Conservation (phyloP, 106 monocot genomes). For the Triglochin maritima region DNA sequence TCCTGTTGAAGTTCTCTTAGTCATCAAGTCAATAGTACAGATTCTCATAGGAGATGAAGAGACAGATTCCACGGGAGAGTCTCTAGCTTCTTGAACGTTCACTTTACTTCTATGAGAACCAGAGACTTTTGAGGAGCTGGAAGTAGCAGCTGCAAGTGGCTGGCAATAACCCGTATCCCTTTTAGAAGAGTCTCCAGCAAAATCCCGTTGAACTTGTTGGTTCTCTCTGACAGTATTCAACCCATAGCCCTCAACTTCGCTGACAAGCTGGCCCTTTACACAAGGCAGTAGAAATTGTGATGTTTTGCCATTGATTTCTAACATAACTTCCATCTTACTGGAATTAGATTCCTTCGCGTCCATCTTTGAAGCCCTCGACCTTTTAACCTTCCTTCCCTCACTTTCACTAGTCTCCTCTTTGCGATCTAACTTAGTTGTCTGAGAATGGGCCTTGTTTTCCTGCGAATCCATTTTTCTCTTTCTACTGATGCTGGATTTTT, state of each 20-base stretch:
- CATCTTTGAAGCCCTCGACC: constrained; percentile 25
- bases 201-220: constrained; percentile 6
- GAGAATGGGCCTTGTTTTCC: constrained; percentile 9
- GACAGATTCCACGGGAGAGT: constrained; percentile 79
- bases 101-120: constrained; percentile 46
- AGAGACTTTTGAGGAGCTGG: constrained; percentile 78
- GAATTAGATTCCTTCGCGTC: constrained; percentile 23
- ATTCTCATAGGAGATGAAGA: constrained; percentile 74
- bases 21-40: constrained; percentile 21
- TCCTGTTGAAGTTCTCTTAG: constrained; percentile 15
- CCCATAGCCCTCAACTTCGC: constrained; percentile 9
- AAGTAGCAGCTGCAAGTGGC: constrained; percentile 42
- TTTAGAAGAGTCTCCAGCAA: constrained; percentile 13
- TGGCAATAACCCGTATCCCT: constrained; percentile 32
- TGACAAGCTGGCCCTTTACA: constrained; percentile 1
- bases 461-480: constrained; percentile 38
- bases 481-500: constrained; percentile 27
- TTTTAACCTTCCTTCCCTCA: constrained; percentile 22
- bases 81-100: constrained; percentile 43
- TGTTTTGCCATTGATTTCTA: constrained; percentile 5
- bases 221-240: constrained; percentile 4
- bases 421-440: neutral
- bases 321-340: constrained; percentile 15
- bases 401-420: constrained; percentile 20
- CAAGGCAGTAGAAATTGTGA: constrained; percentile 12